Base-by-base conservation (phyloP, 2,329 filamentous ascomycete species). In the Trichoderma breve region DNA sequence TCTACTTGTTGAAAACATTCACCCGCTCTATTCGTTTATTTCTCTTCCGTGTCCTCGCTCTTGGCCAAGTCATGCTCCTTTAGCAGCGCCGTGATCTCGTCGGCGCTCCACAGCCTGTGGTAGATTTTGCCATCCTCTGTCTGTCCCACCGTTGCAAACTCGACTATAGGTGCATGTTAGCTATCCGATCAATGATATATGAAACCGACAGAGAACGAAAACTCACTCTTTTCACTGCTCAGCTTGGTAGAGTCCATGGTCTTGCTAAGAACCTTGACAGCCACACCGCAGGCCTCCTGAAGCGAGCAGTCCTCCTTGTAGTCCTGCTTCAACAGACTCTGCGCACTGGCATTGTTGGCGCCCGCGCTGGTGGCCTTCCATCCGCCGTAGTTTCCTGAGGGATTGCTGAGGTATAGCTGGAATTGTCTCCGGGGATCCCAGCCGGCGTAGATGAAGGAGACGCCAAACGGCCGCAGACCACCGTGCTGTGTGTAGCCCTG, bases 211-310 rank as follows among this genome's bases (percentile, higher is more conserved):
- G 0, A 12, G 28, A n/a, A 24, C 1, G 24, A 3, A 12, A 30
- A 87, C 93, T 83, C 85, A 97, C 95, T 97, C 90, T 99, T 99
- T 88, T 99, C 96, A 80, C 94, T 97, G 86, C 94, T 98, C 80
- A 99, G 85, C 88, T 98, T 99, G 70, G 95, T 98, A 70, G 95
- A 97, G 83, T 99, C 96, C 97, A 99, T 99, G 6, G 96, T 99
- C 91, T 99, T 99, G 89, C 96, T 98, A 76, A 99, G 85, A 74
- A 99, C 96, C 89, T 99, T 99, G 82, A 99, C 96, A 12, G 96
- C 96, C 88, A 98, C 92, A 70, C 92, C 94, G 82, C 96, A 99
- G 5, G 97, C 96, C 86, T 99, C 96, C 86, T 97, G 93, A 80
- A 99, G 83, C 76, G 93, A 92, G 83, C 95, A 98, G 77, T 98